These are phyloP conservation scores for Prunus yedoensis DNA, from an alignment of 331 rosid species.

Conservation along the genomic window DNA sequence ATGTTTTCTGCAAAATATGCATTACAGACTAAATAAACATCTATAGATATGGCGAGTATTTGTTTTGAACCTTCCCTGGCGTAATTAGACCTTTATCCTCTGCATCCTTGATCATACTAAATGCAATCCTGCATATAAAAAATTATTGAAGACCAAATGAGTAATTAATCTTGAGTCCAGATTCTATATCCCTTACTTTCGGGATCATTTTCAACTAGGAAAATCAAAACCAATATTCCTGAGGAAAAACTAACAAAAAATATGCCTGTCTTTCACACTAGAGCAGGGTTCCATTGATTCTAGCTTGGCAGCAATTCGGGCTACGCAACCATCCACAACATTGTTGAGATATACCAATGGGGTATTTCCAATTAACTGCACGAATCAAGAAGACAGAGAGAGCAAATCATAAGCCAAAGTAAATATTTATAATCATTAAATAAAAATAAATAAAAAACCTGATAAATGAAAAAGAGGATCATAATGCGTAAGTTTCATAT, in stretches of 20 bases:
- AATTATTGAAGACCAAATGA: not conserved
- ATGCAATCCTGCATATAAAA: constrained; percentile 52
- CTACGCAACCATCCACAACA: constrained; percentile 71
- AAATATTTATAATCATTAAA: not conserved
- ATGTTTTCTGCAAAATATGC: too few species aligned
- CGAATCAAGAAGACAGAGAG: not conserved
- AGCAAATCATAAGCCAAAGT: not conserved
- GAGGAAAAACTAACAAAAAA: not conserved
- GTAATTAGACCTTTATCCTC: constrained; percentile 80
- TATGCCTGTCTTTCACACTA: constrained; percentile 79
- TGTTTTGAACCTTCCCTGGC: constrained; percentile 69
- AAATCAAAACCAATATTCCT: not conserved
- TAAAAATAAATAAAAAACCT: too few species aligned
- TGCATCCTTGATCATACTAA: constrained; percentile 86
- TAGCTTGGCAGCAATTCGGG: constrained; percentile 79
- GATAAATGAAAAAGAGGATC: not conserved
- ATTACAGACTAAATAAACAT: not conserved
- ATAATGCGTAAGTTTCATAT: not conserved
- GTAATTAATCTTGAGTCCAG: not conserved
- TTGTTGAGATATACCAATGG: constrained; percentile 75
- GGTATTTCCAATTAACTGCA: constrained; percentile 72
- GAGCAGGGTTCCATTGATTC: constrained; percentile 82
- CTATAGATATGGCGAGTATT: not conserved
- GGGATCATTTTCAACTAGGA: not conserved
- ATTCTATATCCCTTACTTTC: not conserved